Conservation (phyloP, 441 rosid genomes). For the Adansonia grandidieri region DNA sequence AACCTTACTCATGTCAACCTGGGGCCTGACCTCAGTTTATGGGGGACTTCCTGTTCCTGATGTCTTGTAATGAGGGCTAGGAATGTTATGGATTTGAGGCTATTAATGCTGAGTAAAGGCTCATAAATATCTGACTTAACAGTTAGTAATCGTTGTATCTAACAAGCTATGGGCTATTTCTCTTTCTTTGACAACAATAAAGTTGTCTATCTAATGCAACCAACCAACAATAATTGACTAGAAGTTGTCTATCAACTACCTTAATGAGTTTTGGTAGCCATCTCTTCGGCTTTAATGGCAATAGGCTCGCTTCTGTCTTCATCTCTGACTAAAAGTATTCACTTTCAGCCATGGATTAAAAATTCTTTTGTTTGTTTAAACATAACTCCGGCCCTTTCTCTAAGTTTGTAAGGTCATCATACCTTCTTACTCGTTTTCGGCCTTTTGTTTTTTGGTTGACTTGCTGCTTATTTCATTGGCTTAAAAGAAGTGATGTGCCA, state of each 20-base stretch:
- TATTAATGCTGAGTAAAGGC: neutral
- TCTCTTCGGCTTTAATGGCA: neutral
- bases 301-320: neutral
- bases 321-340: neutral
- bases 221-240: constrained; percentile 12
- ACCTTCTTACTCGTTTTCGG: neutral
- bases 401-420: neutral
- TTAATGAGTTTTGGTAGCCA: neutral
- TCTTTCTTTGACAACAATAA: constrained; percentile 9
- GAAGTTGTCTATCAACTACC: neutral
- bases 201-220: constrained; percentile 15
- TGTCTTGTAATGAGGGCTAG: neutral
- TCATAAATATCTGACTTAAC: neutral
- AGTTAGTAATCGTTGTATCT: neutral
- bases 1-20: constrained; percentile 14
- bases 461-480: constrained; percentile 6
- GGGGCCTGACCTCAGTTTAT: neutral
- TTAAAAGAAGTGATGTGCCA: neutral
- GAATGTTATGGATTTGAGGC: neutral
- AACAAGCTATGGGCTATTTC: constrained; percentile 13
- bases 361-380: neutral
- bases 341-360: neutral
- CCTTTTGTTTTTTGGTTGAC: neutral
- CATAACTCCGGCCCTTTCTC: neutral
- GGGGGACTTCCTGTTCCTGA: neutral